Conservation (phyloP, 2,329 filamentous ascomycete genomes). For the Sclerotinia sclerotiorum region DNA sequence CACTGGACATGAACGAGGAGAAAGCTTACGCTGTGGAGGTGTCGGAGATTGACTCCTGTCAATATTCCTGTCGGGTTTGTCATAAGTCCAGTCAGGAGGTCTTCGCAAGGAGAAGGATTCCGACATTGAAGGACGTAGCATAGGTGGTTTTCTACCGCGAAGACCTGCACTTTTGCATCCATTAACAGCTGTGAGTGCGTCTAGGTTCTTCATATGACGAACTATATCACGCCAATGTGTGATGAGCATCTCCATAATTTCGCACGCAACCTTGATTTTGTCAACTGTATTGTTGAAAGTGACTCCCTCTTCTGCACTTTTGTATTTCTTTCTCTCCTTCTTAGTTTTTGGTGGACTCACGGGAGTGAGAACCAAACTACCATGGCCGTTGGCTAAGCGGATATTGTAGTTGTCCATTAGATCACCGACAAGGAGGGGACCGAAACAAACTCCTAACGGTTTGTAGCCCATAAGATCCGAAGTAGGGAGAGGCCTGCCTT, state of each 20-base stretch:
- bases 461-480: conserved; percentile 64
- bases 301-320: conserved; percentile 31
- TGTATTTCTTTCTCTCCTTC: conserved; percentile 44
- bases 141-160: conserved; percentile 25
- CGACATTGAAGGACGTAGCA: conserved; percentile 46
- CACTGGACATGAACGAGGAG: not conserved
- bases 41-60: conserved; percentile 42
- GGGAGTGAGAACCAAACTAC: conserved; percentile 36
- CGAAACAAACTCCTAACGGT: conserved; percentile 63
- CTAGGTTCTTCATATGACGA: conserved; percentile 55
- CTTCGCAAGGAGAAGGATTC: conserved; percentile 45
- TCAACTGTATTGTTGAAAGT: conserved; percentile 45
- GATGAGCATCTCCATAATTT: conserved; percentile 64
- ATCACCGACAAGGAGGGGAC: conserved; percentile 61
- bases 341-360: conserved; percentile 45
- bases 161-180: conserved; percentile 26
- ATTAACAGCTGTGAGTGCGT: conserved; percentile 27
- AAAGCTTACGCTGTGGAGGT: conserved; percentile 40
- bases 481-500: conserved; percentile 53
- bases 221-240: conserved; percentile 65
- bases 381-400: conserved; percentile 35
- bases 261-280: conserved; percentile 58
- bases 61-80: conserved; percentile 28
- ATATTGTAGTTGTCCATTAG: conserved; percentile 52
- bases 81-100: conserved; percentile 43